These are phyloP conservation scores for Euphorbia lathyris DNA, from an alignment of 345 rosid genomes.

Conservation along the genomic window DNA sequence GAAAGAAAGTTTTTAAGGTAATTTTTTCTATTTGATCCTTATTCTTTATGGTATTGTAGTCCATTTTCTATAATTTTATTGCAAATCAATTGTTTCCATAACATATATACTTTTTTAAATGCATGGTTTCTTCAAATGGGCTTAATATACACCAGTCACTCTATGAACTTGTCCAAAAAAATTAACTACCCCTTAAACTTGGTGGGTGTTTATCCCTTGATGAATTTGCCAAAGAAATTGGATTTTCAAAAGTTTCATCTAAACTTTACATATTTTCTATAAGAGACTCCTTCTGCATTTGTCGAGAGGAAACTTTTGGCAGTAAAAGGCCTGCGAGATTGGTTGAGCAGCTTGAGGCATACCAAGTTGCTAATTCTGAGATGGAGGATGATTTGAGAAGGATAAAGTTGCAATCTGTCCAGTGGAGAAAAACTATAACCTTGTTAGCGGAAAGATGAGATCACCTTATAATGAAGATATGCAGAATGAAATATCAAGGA, in stretches of 20 bases:
- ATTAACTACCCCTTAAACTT: no score
- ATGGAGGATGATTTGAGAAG: slow-evolving; percentile 82
- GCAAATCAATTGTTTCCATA: no score
- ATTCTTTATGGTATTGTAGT: no score
- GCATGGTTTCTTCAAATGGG: no score
- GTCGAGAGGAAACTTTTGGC: slow-evolving; percentile 9
- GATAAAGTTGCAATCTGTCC: slow-evolving; percentile 88
- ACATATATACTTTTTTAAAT: no score
- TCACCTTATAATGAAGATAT: slow-evolving; percentile 66
- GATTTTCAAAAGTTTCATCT: not conserved
- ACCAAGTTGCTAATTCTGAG: slow-evolving; percentile 66
- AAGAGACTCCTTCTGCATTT: not conserved
- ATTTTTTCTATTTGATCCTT: no score
- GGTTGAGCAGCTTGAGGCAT: slow-evolving; percentile 54
- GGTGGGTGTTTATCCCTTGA: slow-evolving; percentile 16
- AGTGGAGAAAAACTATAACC: slow-evolving; percentile 80
- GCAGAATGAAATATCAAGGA: slow-evolving; percentile 65
- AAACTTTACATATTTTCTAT: not conserved
- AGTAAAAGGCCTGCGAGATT: slow-evolving; percentile 53
- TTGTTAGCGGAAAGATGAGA: slow-evolving; percentile 35
- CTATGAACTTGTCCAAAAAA: no score
- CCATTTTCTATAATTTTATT: no score
- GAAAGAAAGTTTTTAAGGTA: no score
- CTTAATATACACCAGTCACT: no score
- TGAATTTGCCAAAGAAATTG: not conserved